These are phyloP conservation scores for Verticillium klebahnii DNA, from an alignment of 2,329 filamentous ascomycete genomes.

Conservation along the genomic window DNA sequence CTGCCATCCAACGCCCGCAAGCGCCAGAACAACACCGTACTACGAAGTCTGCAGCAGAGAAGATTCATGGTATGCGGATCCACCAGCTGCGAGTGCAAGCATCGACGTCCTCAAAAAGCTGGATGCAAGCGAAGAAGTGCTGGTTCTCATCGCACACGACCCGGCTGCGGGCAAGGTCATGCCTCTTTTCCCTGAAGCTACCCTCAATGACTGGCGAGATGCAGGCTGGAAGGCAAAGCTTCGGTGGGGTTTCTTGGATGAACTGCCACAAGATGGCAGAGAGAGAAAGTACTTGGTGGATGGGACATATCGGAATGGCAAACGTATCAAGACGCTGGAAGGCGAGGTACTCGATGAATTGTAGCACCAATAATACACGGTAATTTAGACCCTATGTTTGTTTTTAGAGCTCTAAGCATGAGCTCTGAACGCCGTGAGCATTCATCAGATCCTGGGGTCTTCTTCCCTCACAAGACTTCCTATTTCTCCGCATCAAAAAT, in stretches of 20 bases:
- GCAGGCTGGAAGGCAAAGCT: slow-evolving; percentile 3
- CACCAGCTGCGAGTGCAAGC: slow-evolving; percentile 6
- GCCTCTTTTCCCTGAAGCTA: slow-evolving; percentile 1
- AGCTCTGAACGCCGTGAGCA: no score
- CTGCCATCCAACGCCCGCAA: background rate
- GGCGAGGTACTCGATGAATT: background rate
- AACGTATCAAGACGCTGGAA: slow-evolving; percentile 4
- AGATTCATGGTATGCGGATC: slow-evolving; percentile 14
- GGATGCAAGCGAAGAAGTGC: slow-evolving; percentile 9
- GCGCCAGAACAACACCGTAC: background rate
- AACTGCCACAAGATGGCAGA: slow-evolving; percentile 3
- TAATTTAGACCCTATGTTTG: background rate
- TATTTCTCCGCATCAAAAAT: slow-evolving; percentile 41
- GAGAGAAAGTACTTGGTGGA: slow-evolving; percentile 2
- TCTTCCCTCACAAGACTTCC: background rate
- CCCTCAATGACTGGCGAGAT: slow-evolving; percentile 3
- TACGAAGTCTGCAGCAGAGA: slow-evolving; percentile 5
- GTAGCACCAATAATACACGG: background rate
- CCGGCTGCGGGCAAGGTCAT: slow-evolving; percentile 5
- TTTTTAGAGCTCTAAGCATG: no score
- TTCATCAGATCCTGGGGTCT: no score
- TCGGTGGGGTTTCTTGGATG: slow-evolving; percentile 4
- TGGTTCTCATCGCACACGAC: slow-evolving; percentile 14
- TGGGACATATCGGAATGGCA: slow-evolving; percentile 6
- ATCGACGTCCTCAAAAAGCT: slow-evolving; percentile 6